Percentiles rank a stretch among this genome's conserved stretches.
Evolutionary conservation across 139 green algal genomes (phyloP).

Genomic region (Coelastrella sp.): DNA sequence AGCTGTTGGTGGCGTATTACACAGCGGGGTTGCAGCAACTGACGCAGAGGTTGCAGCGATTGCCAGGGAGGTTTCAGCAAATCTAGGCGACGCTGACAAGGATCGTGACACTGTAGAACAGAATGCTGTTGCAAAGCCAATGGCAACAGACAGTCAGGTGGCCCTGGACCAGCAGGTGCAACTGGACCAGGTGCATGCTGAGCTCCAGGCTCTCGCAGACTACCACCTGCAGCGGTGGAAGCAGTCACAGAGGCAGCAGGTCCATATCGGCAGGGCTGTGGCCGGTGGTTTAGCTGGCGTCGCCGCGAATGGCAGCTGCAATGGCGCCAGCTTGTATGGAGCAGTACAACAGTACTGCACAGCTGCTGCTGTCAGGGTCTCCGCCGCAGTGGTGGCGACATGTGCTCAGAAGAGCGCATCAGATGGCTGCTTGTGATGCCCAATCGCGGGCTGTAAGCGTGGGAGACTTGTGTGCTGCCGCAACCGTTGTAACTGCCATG

Average conservation of each 20-base stretch:
- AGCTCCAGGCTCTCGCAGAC: not conserved
- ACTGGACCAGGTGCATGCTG: not conserved
- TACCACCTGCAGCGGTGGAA: not conserved
- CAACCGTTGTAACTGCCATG: no score
- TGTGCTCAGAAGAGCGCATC: no score
- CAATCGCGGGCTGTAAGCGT: no score
- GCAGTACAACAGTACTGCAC: slow-evolving; percentile 1
- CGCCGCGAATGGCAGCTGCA: not conserved
- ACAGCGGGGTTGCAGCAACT: not conserved
- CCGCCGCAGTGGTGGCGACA: no score
- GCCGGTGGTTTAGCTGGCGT: not conserved
- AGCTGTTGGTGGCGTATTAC: not conserved
- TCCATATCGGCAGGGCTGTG: not conserved
- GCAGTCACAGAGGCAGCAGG: not conserved
- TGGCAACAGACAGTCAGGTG: no score
- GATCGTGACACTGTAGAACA: no score
- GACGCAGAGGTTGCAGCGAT: not conserved
- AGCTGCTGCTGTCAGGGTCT: not conserved
- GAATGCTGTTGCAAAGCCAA: no score
- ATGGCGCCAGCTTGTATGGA: not conserved
- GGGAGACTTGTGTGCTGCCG: no score
- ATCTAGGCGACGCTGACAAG: no score
- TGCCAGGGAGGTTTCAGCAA: not conserved
- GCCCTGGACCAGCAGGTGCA: not conserved
- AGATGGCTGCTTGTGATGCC: no score